Percentiles rank a stretch among this genome's conserved stretches.
phyloP scores from a whole-genome alignment of 257 asterid genomes.

The Orobanche coerulescens region DNA sequence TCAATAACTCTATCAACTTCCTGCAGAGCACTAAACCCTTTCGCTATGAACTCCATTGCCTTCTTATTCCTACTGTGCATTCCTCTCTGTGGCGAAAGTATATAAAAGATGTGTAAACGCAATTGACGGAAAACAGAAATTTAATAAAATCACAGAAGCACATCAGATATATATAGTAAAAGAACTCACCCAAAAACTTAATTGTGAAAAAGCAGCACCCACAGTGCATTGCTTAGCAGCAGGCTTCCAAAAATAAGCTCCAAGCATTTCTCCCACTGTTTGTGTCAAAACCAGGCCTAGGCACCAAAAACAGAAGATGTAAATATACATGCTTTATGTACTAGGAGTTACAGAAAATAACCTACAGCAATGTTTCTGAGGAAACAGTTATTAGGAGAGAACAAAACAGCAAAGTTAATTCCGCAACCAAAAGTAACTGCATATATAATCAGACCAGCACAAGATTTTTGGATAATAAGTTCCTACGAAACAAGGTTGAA shows the following conservation, averaged over 20 bases:
- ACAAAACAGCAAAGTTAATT: not conserved
- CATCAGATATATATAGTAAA: not conserved
- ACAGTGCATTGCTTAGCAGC: conserved; percentile 20
- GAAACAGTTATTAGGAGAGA: no score
- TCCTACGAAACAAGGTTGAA: not conserved
- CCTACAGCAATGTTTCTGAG: no score
- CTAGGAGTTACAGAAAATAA: no score
- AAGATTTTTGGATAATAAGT: not conserved
- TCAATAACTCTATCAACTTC: conserved; percentile 94
- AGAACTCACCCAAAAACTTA: conserved; percentile 34
- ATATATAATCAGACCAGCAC: not conserved
- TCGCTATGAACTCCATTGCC: conserved; percentile 85
- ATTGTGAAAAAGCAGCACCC: conserved; percentile 30
- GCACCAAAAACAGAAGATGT: conserved; percentile 10
- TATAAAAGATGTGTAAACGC: not conserved
- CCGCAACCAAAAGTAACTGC: not conserved
- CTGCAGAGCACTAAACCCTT: conserved; percentile 77
- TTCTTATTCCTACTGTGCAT: conserved; percentile 81
- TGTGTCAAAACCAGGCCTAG: conserved; percentile 3
- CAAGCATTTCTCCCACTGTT: conserved; percentile 33
- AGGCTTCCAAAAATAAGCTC: conserved; percentile 32
- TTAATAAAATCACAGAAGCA: not conserved
- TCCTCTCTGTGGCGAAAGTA: conserved; percentile 37
- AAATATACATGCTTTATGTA: not conserved
- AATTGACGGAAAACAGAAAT: not conserved